These are phyloP conservation scores for Suillus cothurnatus DNA, from an alignment of 768 basidiomycete genomes.

Conservation along the genomic window DNA sequence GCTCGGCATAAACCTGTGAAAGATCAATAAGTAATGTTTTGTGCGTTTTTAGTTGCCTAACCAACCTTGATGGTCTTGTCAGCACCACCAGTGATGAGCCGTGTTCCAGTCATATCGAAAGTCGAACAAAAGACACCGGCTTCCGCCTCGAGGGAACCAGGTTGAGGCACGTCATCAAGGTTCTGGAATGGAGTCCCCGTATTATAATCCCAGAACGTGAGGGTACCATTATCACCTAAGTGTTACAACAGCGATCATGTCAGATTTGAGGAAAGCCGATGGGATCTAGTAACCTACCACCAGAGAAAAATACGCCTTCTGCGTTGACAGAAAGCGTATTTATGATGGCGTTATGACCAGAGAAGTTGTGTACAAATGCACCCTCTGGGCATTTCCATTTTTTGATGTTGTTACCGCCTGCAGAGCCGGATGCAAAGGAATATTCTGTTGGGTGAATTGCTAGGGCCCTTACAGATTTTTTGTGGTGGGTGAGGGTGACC, in stretches of 20 bases:
- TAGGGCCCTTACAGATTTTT: slow-evolving; percentile 93
- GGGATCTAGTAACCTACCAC: slow-evolving; percentile 57
- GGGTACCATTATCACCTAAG: slow-evolving; percentile 86
- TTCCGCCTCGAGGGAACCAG: slow-evolving; percentile 97
- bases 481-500: slow-evolving; percentile 98
- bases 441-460: slow-evolving; percentile 97
- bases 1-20: slow-evolving; percentile 68
- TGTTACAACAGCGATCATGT: slow-evolving; percentile 4
- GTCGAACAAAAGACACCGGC: slow-evolving; percentile 96
- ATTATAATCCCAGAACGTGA: slow-evolving; percentile 93
- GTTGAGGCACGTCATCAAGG: slow-evolving; percentile 91
- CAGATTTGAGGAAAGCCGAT: not conserved
- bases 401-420: slow-evolving; percentile 99
- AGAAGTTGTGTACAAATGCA: slow-evolving; percentile 93
- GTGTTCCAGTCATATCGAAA: slow-evolving; percentile 93
- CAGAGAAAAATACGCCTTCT: slow-evolving; percentile 97
- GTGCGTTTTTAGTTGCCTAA: slow-evolving; percentile 12
- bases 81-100: slow-evolving; percentile 93
- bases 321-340: slow-evolving; percentile 93
- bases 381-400: slow-evolving; percentile 99
- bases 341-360: slow-evolving; percentile 96
- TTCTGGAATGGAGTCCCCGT: slow-evolving; percentile 96
- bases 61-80: slow-evolving; percentile 98
- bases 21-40: slow-evolving; percentile 6
- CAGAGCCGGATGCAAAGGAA: slow-evolving; percentile 92